These are phyloP conservation scores for Craspedostauros australis DNA, from an alignment of 108 stramenopile species.

Conservation along the genomic window DNA sequence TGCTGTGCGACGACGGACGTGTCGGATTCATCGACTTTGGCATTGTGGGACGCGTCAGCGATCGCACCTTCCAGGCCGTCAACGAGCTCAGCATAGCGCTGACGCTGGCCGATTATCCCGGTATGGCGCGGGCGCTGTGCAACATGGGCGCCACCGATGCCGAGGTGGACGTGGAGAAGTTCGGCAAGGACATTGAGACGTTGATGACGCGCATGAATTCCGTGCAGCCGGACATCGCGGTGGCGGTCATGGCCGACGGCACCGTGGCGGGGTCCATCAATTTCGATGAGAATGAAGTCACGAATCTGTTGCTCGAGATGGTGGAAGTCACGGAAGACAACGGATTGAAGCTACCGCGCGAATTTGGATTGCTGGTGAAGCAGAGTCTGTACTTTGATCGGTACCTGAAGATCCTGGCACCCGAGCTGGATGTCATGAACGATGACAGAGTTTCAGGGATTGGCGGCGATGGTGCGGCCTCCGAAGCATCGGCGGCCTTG, in stretches of 20 bases:
- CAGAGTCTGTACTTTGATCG: slow-evolving; percentile 96
- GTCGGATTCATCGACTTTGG: slow-evolving; percentile 98
- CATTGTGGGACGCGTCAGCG: slow-evolving; percentile 89
- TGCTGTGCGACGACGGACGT: slow-evolving; percentile 75
- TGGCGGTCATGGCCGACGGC: slow-evolving; percentile 44
- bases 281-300: slow-evolving; percentile 85
- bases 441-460: slow-evolving; percentile 43
- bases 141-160: slow-evolving; percentile 92
- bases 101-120: slow-evolving; percentile 71
- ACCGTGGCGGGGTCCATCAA: slow-evolving; percentile 40
- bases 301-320: slow-evolving; percentile 78
- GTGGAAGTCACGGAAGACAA: slow-evolving; percentile 90
- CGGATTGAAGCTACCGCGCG: slow-evolving; percentile 90
- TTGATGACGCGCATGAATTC: slow-evolving; percentile 65
- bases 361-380: slow-evolving; percentile 95
- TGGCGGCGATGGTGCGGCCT: neutral
- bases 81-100: slow-evolving; percentile 75
- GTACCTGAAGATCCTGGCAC: slow-evolving; percentile 91
- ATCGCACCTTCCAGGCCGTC: slow-evolving; percentile 81
- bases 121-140: slow-evolving; percentile 79
- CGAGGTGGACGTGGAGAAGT: slow-evolving; percentile 73
- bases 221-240: slow-evolving; percentile 74
- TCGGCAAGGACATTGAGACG: slow-evolving; percentile 80
- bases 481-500: neutral
- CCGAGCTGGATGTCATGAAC: slow-evolving; percentile 77